These are phyloP conservation scores for Globomyces sp. DNA, from an alignment of 371 early-diverging fungal genomes.

Conservation along the genomic window DNA sequence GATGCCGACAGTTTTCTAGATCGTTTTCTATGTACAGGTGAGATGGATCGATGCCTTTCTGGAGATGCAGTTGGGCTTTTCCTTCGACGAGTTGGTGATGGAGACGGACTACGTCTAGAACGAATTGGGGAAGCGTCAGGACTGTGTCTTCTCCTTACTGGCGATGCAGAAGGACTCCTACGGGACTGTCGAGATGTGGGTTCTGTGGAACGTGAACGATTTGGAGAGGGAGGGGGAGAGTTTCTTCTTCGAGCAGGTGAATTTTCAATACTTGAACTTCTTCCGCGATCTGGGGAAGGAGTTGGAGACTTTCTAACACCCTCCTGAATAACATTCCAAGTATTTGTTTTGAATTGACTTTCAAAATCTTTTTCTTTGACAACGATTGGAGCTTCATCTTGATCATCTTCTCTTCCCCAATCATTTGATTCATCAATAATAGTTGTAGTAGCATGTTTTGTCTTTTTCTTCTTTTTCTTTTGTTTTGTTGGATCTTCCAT, in stretches of 20 bases:
- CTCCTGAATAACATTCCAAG: slow-evolving; percentile 33
- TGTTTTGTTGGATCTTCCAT: neutral
- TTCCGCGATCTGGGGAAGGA: slow-evolving; percentile 1
- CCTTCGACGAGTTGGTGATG: slow-evolving; percentile 14
- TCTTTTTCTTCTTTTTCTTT: slow-evolving; percentile 22
- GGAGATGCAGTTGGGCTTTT: slow-evolving; percentile 28
- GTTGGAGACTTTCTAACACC: slow-evolving; percentile 22
- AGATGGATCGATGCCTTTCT: slow-evolving; percentile 3
- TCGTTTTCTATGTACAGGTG: slow-evolving; percentile 10
- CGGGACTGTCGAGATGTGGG: neutral
- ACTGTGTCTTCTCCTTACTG: neutral
- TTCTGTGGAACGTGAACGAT: slow-evolving; percentile 1
- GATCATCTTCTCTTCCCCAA: slow-evolving; percentile 15
- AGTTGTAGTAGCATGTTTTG: neutral
- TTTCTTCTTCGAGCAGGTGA: slow-evolving; percentile 10
- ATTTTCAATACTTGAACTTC: slow-evolving; percentile 6
- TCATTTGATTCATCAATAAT: slow-evolving; percentile 37
- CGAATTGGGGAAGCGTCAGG: neutral
- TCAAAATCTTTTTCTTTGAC: slow-evolving; percentile 26
- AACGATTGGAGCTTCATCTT: slow-evolving; percentile 31
- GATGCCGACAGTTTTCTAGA: neutral
- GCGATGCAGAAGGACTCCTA: neutral
- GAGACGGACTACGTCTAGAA: slow-evolving; percentile 25
- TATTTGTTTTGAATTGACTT: slow-evolving; percentile 22
- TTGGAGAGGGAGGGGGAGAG: neutral